Percentiles rank a stretch among this genome's conserved stretches.
Evolutionary conservation across 1,284 basidiomycete species (phyloP).

Genomic region (Ustilago curta): DNA sequence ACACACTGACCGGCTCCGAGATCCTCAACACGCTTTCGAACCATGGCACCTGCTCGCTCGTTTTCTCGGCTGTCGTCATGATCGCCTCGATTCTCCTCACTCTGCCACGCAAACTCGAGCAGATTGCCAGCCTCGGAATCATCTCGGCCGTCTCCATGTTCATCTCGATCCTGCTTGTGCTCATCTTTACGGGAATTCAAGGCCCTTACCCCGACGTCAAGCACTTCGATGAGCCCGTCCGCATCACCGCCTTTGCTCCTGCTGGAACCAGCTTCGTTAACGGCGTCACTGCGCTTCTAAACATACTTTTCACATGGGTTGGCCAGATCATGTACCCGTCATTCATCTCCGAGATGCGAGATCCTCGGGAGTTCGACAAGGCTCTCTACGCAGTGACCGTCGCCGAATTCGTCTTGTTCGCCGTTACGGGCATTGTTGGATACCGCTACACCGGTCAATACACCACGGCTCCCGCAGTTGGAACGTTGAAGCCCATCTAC

Average conservation of each 20-base stretch:
- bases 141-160: conserved; percentile 62
- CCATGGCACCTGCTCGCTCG: conserved; percentile 74
- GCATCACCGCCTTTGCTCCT: conserved; percentile 58
- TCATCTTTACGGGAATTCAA: conserved; percentile 58
- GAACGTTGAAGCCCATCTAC: conserved; percentile 48
- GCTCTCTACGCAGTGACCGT: conserved; percentile 71
- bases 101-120: conserved; percentile 60
- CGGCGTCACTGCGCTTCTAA: conserved; percentile 72
- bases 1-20: conserved; percentile 68
- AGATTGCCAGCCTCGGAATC: conserved; percentile 60
- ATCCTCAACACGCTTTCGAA: conserved; percentile 75
- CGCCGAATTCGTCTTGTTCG: conserved; percentile 76
- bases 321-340: conserved; percentile 73
- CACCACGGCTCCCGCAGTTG: conserved; percentile 60
- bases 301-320: no score
- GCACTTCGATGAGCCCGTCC: conserved; percentile 41
- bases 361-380: conserved; percentile 77
- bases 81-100: conserved; percentile 57
- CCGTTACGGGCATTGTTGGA: conserved; percentile 73
- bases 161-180: conserved; percentile 57
- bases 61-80: conserved; percentile 72
- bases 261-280: conserved; percentile 74
- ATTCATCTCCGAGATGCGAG: conserved; percentile 75
- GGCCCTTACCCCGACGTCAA: conserved; percentile 48
- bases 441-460: conserved; percentile 73